Evolutionary conservation across 2,329 filamentous ascomycete species (phyloP).

Genomic region (Cryphonectria nitschkei): DNA sequence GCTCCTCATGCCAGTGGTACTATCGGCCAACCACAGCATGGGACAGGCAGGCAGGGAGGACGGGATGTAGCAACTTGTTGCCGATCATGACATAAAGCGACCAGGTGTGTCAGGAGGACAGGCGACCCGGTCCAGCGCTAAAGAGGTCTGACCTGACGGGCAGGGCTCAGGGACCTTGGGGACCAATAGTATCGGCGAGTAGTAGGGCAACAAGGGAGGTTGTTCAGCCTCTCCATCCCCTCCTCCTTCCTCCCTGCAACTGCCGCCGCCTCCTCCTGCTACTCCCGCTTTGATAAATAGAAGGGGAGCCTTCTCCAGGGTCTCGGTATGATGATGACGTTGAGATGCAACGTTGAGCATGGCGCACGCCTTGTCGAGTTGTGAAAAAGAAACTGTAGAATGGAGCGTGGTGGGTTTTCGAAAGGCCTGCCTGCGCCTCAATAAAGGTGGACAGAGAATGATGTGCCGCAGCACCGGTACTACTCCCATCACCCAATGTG

Average conservation of each 20-base stretch:
- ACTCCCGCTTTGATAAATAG: background rate
- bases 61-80: constrained; percentile 5
- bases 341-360: background rate
- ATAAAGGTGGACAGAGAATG: constrained; percentile 8
- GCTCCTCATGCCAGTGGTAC: background rate
- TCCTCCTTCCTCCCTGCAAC: background rate
- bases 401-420: background rate
- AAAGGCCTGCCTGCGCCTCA: background rate
- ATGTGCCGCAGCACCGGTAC: background rate
- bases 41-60: background rate
- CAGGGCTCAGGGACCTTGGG: background rate
- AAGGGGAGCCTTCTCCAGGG: background rate
- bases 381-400: background rate
- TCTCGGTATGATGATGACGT: background rate
- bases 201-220: background rate
- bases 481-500: background rate
- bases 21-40: background rate
- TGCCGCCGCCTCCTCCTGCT: too few relatives aligned
- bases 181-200: background rate
- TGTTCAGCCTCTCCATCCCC: background rate
- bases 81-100: constrained; percentile 26
- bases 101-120: constrained; percentile 15
- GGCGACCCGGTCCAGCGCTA: constrained; percentile 2
- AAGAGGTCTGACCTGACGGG: background rate
- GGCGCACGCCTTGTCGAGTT: background rate